Evolutionary conservation across 2,329 filamentous ascomycete species (phyloP), one percentile per base, ranked within the genome.

Genomic region (Chrysoporthe deuterocubensis): DNA sequence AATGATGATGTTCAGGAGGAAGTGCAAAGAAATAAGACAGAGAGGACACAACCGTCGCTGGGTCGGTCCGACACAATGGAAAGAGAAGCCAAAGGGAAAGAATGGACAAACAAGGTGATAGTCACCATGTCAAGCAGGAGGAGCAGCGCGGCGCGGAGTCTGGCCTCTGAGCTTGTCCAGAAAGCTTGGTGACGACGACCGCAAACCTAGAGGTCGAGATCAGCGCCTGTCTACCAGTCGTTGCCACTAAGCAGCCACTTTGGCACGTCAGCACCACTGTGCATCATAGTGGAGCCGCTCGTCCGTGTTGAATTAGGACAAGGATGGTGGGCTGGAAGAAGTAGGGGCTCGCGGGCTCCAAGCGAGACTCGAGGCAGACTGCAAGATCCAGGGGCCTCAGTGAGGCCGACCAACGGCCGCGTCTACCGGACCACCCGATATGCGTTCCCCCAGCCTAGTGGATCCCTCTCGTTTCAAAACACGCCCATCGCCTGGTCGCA

Each of bases 1-100:
- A 63, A 69, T 69, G 60, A 67, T 18, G 67, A 69, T 69, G 56
- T 67, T 44, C 67, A 69, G 67, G 62, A 69, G 65, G 21, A 42
- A 50, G 14, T 43, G 46, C 18, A 48, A 48, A 60, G 34, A 58
- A 57, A 40, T 26, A 32, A 48, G 44, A 61, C 59, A 61, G 40
- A 32, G 32, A 13, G 34, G 37, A 5, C 44, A 61, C 16, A 18
- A 26, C 4, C 14, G 21, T 43, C 18, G 54, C 54, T 8, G 54
- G 32, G 58, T 48, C 26, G 59, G 11, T 34, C 14, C 40, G 42
- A 43, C 6, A 13, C 37, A 42, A 34, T 14, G 14, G 2, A 62
- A 40, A 32, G 42, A 66, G 16, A 57, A 6, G 50, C 16, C 32
- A 61, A 32, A 62, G 32, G 43, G 26, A 57, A 62, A 26, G 8